These are phyloP conservation scores for Inosperma sp. DNA, from an alignment of 768 basidiomycete species.

Conservation along the genomic window DNA sequence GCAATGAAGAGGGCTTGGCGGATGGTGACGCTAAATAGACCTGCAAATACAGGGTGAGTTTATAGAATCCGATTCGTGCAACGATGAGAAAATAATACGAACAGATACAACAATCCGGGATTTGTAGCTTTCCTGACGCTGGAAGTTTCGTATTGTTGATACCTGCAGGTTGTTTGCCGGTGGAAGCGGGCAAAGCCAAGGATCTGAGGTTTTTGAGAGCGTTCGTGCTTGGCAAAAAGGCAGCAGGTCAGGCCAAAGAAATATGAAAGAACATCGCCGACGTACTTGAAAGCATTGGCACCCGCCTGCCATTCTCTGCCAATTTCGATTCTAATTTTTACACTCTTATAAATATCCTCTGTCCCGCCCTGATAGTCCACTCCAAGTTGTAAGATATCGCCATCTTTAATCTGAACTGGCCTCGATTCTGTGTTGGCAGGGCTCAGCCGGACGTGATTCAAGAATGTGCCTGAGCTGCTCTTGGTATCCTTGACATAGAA, in stretches of 20 bases:
- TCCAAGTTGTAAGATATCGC: slow-evolving; percentile 90
- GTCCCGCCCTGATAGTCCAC: slow-evolving; percentile 97
- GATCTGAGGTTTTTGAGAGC: slow-evolving; percentile 77
- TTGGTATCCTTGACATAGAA: slow-evolving; percentile 92
- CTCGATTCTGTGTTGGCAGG: slow-evolving; percentile 77
- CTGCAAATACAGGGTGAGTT: slow-evolving; percentile 19
- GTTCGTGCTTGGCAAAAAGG: slow-evolving; percentile 42
- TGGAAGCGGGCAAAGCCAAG: slow-evolving; percentile 41
- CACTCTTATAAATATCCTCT: slow-evolving; percentile 95
- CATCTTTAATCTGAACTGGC: slow-evolving; percentile 79
- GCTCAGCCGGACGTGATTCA: slow-evolving; percentile 90
- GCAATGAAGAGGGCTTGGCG: slow-evolving; percentile 97
- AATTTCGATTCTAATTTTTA: slow-evolving; percentile 92
- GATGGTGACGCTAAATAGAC: slow-evolving; percentile 82
- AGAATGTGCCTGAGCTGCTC: slow-evolving; percentile 85
- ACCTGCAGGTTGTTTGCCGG: slow-evolving; percentile 19
- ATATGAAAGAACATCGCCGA: slow-evolving; percentile 16
- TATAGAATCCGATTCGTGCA: background rate
- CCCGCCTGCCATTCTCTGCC: slow-evolving; percentile 85
- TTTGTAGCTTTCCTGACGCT: slow-evolving; percentile 33
- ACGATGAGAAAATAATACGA: slow-evolving; percentile 22
- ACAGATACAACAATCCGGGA: slow-evolving; percentile 95
- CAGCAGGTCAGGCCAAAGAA: slow-evolving; percentile 4
- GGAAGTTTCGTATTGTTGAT: slow-evolving; percentile 7
- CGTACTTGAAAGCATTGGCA: slow-evolving; percentile 88